Evolutionary conservation across 2,329 filamentous ascomycete species (phyloP), one percentile per base, ranked within the genome.

Genomic region (Madurella fahalii): DNA sequence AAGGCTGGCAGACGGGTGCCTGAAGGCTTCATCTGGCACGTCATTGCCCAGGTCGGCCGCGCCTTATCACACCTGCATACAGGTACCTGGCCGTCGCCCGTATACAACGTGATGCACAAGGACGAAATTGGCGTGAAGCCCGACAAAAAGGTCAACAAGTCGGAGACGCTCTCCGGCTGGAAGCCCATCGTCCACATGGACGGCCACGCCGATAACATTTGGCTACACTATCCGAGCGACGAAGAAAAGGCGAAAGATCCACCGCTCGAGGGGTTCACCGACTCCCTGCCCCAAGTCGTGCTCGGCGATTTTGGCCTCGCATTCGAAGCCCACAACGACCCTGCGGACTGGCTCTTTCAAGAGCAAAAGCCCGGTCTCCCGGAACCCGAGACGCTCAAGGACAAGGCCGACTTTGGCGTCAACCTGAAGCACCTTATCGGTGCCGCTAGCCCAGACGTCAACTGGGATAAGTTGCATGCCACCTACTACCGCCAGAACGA

Each of bases 11-110:
- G 3, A 12, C 18, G 8, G 15, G 17, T 61, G 2, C 60, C 58
- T 9, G 57, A 61, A 40, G n/a, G 32, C 5, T 47, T 61, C 39
- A 58, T 62, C 31, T 61, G 60, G 60, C 58, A 62, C 45, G 40
- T 58, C 9, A 40, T 61, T 15, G 50, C 57, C 9, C 46, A 59
- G 40, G 3, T 59, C 1, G 53, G 50, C 8, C 54, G 57, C 9
- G 55, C 52, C 0, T 42, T 49, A 9, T 42, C 45, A 5, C 56
- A 31, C 15, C 30, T 61, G 1, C 58, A 62, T 32, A 58, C 52
- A 1, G 58, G 58, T 0, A 5, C 39, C n/a, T 16, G 34, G 2
- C 43, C 16, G 16, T 34, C 50, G 15, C 44, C 9, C 5, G 17
- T 17, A 12, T 37, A 40, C 40, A 54, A 54, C 40, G 8, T 52